Evolutionary conservation across 1,284 basidiomycete genomes (phyloP).

Genomic region (Coriolopsis trogii): DNA sequence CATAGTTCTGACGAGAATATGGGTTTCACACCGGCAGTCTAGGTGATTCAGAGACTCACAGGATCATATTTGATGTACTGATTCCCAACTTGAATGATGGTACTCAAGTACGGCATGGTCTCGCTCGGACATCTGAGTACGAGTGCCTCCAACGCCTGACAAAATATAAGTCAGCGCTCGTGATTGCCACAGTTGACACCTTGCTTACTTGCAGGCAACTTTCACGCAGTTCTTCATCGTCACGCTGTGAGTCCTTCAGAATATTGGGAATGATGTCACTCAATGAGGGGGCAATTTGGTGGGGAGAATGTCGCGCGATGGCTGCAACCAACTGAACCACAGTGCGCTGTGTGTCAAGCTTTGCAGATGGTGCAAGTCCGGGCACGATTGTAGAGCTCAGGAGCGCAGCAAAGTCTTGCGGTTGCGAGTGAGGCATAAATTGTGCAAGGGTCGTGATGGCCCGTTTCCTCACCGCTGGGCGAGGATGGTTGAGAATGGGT

Average conservation of each 20-base stretch:
- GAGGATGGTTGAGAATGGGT: slow-evolving; percentile 74
- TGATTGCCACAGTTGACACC: slow-evolving; percentile 6
- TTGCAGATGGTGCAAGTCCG: slow-evolving; percentile 53
- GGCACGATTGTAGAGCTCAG: slow-evolving; percentile 64
- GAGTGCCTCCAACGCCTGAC: slow-evolving; percentile 81
- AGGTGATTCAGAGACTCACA: slow-evolving; percentile 47
- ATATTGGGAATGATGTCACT: slow-evolving; percentile 69
- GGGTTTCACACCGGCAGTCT: not conserved
- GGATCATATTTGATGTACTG: slow-evolving; percentile 94
- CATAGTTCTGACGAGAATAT: slow-evolving; percentile 72
- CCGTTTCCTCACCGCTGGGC: slow-evolving; percentile 88
- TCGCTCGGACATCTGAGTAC: slow-evolving; percentile 85
- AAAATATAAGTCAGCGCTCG: not conserved
- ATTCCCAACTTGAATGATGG: slow-evolving; percentile 71
- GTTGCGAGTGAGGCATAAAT: slow-evolving; percentile 71
- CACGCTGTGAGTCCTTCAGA: slow-evolving; percentile 63
- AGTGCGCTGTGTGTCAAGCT: slow-evolving; percentile 72
- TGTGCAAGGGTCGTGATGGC: slow-evolving; percentile 86
- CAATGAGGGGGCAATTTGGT: slow-evolving; percentile 62
- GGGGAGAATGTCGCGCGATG: slow-evolving; percentile 72
- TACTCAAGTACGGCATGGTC: slow-evolving; percentile 70
- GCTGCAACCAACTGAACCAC: slow-evolving; percentile 82
- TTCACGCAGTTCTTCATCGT: slow-evolving; percentile 84
- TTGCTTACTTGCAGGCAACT: slow-evolving; percentile 66
- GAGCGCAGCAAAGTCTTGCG: slow-evolving; percentile 57